Evolutionary conservation across 805 yeast species (phyloP).

Genomic region (Brettanomyces anomalus): DNA sequence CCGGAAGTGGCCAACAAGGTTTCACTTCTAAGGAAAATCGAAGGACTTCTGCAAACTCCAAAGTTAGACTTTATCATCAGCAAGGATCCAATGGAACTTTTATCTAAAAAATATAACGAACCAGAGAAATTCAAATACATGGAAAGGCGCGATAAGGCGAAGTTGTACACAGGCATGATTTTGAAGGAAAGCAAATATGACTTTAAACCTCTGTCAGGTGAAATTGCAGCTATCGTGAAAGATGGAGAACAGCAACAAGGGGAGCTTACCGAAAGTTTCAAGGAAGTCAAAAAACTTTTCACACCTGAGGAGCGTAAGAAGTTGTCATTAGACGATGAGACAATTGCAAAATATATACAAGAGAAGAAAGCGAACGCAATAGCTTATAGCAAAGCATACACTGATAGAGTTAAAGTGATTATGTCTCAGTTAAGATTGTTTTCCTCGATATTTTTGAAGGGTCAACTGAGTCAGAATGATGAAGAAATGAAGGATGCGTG

Average conservation of each 20-base stretch:
- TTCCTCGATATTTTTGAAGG: slow-evolving; percentile 14
- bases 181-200: not conserved
- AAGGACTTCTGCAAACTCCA: not conserved
- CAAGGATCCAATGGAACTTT: not conserved
- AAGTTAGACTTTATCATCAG: not conserved
- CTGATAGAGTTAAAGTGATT: slow-evolving; percentile 16
- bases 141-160: not conserved
- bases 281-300: slow-evolving; percentile 16
- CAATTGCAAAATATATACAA: slow-evolving; percentile 14
- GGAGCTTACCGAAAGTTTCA: not conserved
- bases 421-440: slow-evolving; percentile 21
- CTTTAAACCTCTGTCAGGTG: not conserved
- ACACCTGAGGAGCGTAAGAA: slow-evolving; percentile 15
- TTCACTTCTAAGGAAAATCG: not conserved
- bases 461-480: not conserved
- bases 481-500: not conserved
- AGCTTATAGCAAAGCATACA: slow-evolving; percentile 16
- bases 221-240: not conserved
- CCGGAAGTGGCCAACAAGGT: not conserved
- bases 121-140: not conserved
- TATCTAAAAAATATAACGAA: not conserved
- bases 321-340: slow-evolving; percentile 16
- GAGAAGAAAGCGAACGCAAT: slow-evolving; percentile 14
- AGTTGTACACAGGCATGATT: not conserved
- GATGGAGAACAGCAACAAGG: not conserved